Base-by-base conservation (phyloP, 176 grass and related monocot species). In the Eleusine coracana region DNA sequence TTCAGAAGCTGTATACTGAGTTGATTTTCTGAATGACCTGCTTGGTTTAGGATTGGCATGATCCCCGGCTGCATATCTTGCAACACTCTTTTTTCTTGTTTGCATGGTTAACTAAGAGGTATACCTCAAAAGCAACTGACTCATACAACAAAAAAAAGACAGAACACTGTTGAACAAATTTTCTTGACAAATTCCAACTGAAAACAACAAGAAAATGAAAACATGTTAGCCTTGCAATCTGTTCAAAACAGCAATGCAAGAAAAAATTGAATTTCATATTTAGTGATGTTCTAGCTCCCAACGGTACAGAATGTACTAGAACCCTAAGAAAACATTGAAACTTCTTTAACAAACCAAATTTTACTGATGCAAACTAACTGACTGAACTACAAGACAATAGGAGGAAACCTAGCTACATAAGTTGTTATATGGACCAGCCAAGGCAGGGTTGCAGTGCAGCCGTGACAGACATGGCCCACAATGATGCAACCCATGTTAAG, bases 41-140 rank as follows among this genome's bases (percentile, higher is more conserved):
- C 65, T 76, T 73, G 82, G 49, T 79, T 81, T 86, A 29, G 82
- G 21, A 73, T 54, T 89, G 21, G 73, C 80, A 81, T 79, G 82
- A 66, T 93, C 86, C 55, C 68, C 77, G 13, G 91, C 58, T 59
- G 80, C 84, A 90, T 71, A 76, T 96, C 77, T 93, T 76, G 86
- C 86, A 77, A 81, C 75, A 55, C 67, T 74, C 31, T 87, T 98
- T 90, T 81, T 98, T 68, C 96, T 84, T 72, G 91, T 95, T 82
- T 89, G 91, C 96, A 95, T 98, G 64, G 55, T 88, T 34, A 85
- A 74, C 65, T 77, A 91, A 68, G 42, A 49, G 74, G 79, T 64
- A 72, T 40, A 65, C 37, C 67, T 68, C 51, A 46, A 17, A 54
- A 58, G 8, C n/a, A 78, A 80, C 39, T 67, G 38, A 46, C 5